Evolutionary conservation across 257 asterid species (phyloP).

Genomic region (Ophiorrhiza pumila): DNA sequence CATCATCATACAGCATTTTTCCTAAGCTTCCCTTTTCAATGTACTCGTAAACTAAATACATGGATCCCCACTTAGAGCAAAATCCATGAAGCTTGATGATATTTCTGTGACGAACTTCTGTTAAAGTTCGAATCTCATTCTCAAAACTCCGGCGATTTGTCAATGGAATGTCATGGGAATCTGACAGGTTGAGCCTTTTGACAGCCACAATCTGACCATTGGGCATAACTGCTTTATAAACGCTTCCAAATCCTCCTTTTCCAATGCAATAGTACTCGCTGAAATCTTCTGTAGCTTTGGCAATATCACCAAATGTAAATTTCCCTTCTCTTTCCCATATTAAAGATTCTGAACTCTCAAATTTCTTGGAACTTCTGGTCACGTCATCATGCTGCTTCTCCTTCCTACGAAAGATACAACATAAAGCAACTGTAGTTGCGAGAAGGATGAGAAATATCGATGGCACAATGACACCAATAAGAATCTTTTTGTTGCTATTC

Average conservation of each 20-base stretch:
- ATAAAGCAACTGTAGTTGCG: slow-evolving; percentile 32
- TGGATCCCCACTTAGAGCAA: slow-evolving; percentile 61
- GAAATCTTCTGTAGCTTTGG: slow-evolving; percentile 68
- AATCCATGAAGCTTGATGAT: slow-evolving; percentile 83
- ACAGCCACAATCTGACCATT: slow-evolving; percentile 69
- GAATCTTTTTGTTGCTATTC: slow-evolving; percentile 37
- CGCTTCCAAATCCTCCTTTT: slow-evolving; percentile 83
- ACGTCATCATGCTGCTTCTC: slow-evolving; percentile 39
- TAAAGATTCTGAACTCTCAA: slow-evolving; percentile 43
- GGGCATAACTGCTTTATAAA: slow-evolving; percentile 60
- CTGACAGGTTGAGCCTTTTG: slow-evolving; percentile 63
- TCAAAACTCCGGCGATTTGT: slow-evolving; percentile 53
- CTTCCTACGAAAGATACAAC: slow-evolving; percentile 33
- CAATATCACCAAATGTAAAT: slow-evolving; percentile 67
- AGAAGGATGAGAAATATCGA: slow-evolving; percentile 38
- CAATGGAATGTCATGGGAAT: slow-evolving; percentile 50
- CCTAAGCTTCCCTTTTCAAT: slow-evolving; percentile 77
- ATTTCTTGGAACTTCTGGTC: slow-evolving; percentile 23
- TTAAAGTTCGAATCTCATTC: slow-evolving; percentile 75
- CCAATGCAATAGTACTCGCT: slow-evolving; percentile 67
- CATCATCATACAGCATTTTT: slow-evolving; percentile 41
- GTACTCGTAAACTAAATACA: slow-evolving; percentile 91
- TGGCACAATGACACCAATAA: slow-evolving; percentile 46
- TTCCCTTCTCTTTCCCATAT: slow-evolving; percentile 79
- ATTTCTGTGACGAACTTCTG: slow-evolving; percentile 86